Conservation (phyloP, 106 monocot species). For the Dendrobium huoshanense region DNA sequence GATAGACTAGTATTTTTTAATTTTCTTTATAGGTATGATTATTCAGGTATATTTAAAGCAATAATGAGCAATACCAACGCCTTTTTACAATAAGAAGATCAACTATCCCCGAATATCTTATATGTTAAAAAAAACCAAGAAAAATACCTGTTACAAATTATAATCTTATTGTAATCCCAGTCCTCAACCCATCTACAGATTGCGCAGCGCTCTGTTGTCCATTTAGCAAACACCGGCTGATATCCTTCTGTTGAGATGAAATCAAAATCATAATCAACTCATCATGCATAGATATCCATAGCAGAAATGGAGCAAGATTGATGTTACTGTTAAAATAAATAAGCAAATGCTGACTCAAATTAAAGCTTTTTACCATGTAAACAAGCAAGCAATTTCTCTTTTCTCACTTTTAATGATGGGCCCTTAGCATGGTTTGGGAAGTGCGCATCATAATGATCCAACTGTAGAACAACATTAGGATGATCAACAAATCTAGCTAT, state of each 20-base stretch:
- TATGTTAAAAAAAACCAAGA: background rate
- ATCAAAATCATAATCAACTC: background rate
- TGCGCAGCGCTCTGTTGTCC: constrained; percentile 98
- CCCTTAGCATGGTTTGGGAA: constrained; percentile 31
- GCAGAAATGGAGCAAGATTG: background rate
- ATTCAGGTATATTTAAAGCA: background rate
- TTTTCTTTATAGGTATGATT: background rate
- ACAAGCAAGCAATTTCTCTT: constrained; percentile 44
- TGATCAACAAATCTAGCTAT: background rate
- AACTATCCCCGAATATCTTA: background rate
- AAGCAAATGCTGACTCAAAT: background rate
- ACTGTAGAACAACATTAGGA: constrained; percentile 25
- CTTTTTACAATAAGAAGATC: background rate
- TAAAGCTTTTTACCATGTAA: constrained; percentile 50
- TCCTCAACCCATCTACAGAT: constrained; percentile 98
- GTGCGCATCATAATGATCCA: constrained; percentile 34
- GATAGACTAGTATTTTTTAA: background rate
- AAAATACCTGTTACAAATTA: constrained; percentile 88
- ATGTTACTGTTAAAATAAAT: background rate
- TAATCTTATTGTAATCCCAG: constrained; percentile 99
- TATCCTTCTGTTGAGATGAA: constrained; percentile 45
- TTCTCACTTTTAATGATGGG: constrained; percentile 36
- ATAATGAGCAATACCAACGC: background rate
- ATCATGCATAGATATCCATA: background rate
- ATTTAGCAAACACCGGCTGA: constrained; percentile 76